Conservation (phyloP, 2,329 filamentous ascomycete species). For the Cercospora sp. region DNA sequence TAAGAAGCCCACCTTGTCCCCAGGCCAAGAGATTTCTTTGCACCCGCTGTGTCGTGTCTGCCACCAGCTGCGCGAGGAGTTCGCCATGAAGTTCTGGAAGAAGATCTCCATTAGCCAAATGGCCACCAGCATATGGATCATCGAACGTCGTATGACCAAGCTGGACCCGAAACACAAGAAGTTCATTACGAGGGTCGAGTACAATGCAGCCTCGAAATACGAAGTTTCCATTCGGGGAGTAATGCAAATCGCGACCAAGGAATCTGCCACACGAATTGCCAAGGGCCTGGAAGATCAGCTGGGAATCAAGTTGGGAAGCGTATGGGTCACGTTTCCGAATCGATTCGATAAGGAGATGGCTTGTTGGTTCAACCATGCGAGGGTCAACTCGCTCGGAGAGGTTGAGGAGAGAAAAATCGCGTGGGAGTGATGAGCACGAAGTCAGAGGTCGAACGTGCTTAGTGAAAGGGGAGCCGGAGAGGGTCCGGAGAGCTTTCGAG, state of each 20-base stretch:
- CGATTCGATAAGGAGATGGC: not conserved
- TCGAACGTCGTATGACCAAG: not conserved
- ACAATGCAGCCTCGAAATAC: not conserved
- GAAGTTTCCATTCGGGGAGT: fast-evolving
- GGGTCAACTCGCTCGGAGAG: not conserved
- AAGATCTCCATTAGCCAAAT: not conserved
- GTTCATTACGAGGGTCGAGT: not conserved
- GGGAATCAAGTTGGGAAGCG: not conserved
- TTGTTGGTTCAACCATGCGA: not conserved
- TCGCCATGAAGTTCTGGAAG: not conserved
- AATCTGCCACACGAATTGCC: not conserved
- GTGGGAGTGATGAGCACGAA: not conserved
- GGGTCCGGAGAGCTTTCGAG: not conserved
- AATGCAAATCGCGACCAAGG: not conserved
- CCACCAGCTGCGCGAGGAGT: not conserved
- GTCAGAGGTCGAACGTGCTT: not conserved
- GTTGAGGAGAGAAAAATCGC: not conserved
- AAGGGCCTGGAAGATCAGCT: not conserved
- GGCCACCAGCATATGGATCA: too few species aligned
- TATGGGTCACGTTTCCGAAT: not conserved
- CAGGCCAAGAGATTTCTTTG: not conserved
- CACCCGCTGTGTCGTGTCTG: not conserved
- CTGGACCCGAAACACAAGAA: not conserved
- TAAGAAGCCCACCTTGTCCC: not conserved
- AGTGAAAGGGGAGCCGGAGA: too few species aligned